These are phyloP conservation scores for Ilex aquifolium DNA, from an alignment of 257 asterid genomes.

Conservation along the genomic window DNA sequence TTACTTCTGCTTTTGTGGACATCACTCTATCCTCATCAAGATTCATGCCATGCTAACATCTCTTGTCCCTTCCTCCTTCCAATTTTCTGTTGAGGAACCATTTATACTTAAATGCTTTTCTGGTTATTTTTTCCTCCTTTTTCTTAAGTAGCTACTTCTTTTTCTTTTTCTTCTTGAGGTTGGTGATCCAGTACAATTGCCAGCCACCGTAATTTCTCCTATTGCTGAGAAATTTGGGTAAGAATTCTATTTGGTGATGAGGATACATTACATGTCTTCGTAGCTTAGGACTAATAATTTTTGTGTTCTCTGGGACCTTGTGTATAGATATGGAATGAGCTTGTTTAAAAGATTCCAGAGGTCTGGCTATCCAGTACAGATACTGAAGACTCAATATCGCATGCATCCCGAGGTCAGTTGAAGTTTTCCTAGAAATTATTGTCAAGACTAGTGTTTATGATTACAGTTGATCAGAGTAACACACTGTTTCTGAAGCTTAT, in stretches of 20 bases:
- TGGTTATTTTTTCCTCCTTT: no score
- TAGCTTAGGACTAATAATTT: background rate
- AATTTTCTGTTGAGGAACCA: background rate
- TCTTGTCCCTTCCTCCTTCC: no score
- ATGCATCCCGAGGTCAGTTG: conserved; percentile 90
- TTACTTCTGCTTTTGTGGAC: no score
- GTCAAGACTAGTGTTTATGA: no score
- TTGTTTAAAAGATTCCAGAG: conserved; percentile 81
- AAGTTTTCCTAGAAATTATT: conserved; percentile 2
- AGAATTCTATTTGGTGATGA: conserved; percentile 14
- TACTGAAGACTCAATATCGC: conserved; percentile 98
- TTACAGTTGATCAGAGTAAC: no score
- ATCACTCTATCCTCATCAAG: no score
- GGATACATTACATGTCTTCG: background rate
- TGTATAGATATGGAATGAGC: conserved; percentile 72
- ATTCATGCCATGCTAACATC: no score
- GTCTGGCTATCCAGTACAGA: conserved; percentile 97
- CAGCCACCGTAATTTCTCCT: conserved; percentile 88
- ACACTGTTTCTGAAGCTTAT: no score
- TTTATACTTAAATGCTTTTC: no score
- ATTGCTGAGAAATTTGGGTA: conserved; percentile 76
- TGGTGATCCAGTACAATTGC: conserved; percentile 98
- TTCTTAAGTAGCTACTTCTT: background rate
- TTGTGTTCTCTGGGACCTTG: background rate
- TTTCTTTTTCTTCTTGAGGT: conserved; percentile 42